A percentile compares a stretch with the other conserved stretches of the same genome.
These are phyloP conservation scores for Fusarium compactum DNA, from an alignment of 2,329 filamentous ascomycete species.

Conservation along the genomic window DNA sequence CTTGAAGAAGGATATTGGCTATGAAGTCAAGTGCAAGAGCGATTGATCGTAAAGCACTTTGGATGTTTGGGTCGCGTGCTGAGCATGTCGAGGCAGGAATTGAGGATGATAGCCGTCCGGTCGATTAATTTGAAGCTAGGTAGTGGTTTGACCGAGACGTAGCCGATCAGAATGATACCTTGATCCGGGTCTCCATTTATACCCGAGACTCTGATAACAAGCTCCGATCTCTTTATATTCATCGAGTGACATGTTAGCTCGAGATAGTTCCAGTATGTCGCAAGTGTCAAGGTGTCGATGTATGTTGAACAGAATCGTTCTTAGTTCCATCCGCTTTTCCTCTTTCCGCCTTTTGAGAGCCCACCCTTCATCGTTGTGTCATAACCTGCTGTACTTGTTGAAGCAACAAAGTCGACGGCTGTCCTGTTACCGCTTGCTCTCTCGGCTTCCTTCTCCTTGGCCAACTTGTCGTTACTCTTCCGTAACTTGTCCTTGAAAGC, in stretches of 20 bases:
- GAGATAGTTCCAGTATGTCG: slow-evolving; percentile 2
- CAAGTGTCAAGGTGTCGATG: neutral
- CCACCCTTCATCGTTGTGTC: slow-evolving; percentile 39
- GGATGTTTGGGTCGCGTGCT: neutral
- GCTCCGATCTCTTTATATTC: slow-evolving; percentile 22
- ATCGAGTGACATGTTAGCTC: slow-evolving; percentile 12
- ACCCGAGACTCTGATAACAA: slow-evolving; percentile 25
- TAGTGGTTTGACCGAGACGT: slow-evolving; percentile 36
- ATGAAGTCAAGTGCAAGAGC: slow-evolving; percentile 45
- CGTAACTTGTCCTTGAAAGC: slow-evolving; percentile 65
- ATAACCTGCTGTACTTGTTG: slow-evolving; percentile 40
- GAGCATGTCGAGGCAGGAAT: neutral
- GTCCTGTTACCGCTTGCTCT: slow-evolving; percentile 56
- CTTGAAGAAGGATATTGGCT: slow-evolving; percentile 51
- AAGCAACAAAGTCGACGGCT: slow-evolving; percentile 64
- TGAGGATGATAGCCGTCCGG: slow-evolving; percentile 1
- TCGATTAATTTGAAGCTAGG: slow-evolving; percentile 31
- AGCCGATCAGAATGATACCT: slow-evolving; percentile 51
- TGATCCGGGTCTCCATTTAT: slow-evolving; percentile 38
- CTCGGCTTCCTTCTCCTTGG: slow-evolving; percentile 60
- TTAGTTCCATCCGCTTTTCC: slow-evolving; percentile 53
- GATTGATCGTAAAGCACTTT: slow-evolving; percentile 9
- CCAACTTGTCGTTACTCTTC: slow-evolving; percentile 60
- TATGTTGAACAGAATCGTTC: neutral
- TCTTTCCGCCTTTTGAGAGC: slow-evolving; percentile 49